These are phyloP conservation scores for Solanum hybrid DNA, from an alignment of 305 asterid genomes.

Conservation along the genomic window DNA sequence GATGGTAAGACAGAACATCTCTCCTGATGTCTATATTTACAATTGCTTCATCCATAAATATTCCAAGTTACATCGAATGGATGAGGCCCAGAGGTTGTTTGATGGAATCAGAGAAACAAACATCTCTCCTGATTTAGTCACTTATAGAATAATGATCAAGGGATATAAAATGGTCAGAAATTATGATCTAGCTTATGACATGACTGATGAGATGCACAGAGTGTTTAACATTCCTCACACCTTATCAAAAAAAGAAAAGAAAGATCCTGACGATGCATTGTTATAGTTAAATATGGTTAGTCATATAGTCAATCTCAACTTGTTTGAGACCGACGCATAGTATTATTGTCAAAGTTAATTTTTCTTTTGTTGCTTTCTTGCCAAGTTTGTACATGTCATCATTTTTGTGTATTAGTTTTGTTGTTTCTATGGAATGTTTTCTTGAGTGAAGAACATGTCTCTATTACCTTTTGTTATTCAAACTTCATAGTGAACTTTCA, in stretches of 20 bases:
- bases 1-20: constrained; percentile 26
- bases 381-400: not conserved
- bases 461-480: not conserved
- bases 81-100: constrained; percentile 17
- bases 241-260: not conserved
- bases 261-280: not conserved
- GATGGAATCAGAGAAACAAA: constrained; percentile 12
- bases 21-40: constrained; percentile 35
- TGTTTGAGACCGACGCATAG: not conserved
- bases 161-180: not conserved
- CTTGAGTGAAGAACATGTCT: not conserved
- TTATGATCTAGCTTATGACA: not conserved
- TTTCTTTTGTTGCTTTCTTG: not conserved
- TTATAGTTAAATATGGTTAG: not conserved
- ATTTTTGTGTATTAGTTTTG: not conserved
- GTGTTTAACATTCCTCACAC: not conserved
- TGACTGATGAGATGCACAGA: not conserved
- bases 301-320: not conserved
- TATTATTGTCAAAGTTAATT: not conserved
- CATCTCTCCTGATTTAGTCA: constrained; percentile 15
- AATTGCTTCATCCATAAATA: constrained; percentile 36
- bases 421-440: not conserved
- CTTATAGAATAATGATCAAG: constrained; percentile 2
- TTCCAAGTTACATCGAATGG: constrained; percentile 24
- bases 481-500: not conserved